A percentile compares a stretch with the other conserved stretches of the same genome.
These are phyloP conservation scores for Saccharum hybrid DNA, from an alignment of 202 grass and related monocot genomes.

Conservation along the genomic window DNA sequence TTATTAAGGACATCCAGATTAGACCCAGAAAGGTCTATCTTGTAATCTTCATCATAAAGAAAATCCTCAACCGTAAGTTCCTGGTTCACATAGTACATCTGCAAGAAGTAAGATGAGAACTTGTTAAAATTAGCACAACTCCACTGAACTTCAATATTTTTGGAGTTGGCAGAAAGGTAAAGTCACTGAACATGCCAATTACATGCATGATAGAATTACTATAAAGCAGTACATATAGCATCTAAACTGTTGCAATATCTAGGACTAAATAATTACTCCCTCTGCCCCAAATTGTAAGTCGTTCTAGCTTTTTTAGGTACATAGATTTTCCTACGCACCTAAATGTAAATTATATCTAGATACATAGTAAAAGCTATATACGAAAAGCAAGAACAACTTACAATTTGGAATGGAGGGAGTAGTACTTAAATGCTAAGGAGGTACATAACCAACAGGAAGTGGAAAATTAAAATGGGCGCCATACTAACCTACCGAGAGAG, in stretches of 20 bases:
- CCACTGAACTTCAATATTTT: too few relatives aligned
- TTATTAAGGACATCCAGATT: conserved; percentile 60
- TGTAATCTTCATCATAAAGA: conserved; percentile 71
- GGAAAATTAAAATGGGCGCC: conserved; percentile 12
- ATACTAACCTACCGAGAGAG: conserved; percentile 35
- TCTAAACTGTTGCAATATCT: conserved; percentile 13
- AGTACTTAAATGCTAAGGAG: conserved; percentile 25
- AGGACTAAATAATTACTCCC: not conserved
- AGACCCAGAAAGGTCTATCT: conserved; percentile 57
- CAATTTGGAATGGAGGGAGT: too few relatives aligned
- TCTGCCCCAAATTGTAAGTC: too few relatives aligned
- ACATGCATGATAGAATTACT: not conserved
- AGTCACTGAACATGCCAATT: not conserved
- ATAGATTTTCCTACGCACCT: too few relatives aligned
- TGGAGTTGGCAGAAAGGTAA: not conserved
- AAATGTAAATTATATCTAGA: too few relatives aligned
- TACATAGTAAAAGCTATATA: too few relatives aligned
- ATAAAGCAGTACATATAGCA: conserved; percentile 21
- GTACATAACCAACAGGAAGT: conserved; percentile 2
- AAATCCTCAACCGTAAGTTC: conserved; percentile 74
- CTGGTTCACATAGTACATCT: conserved; percentile 89
- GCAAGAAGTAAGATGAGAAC: conserved; percentile 44
- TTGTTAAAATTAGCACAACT: conserved; percentile 36
- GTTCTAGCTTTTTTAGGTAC: too few relatives aligned
- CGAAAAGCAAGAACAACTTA: too few relatives aligned